Evolutionary conservation across 2,329 filamentous ascomycete genomes (phyloP), one percentile per base, ranked within the genome.

Genomic region (Onygenales sp.): DNA sequence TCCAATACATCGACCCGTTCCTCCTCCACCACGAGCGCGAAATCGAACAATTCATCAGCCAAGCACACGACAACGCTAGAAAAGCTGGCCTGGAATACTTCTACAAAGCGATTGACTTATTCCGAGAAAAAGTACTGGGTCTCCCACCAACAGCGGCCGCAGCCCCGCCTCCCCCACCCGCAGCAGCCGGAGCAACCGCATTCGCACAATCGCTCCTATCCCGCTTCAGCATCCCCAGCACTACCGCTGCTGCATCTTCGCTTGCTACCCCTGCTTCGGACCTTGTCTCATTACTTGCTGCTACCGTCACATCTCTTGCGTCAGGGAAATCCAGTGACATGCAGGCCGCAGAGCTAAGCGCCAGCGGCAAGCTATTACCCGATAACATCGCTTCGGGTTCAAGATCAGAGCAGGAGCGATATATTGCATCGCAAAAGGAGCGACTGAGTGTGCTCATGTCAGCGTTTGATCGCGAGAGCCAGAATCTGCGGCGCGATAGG

Each of bases 31-130:
- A 98, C 70, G 93, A 97, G 71, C 70, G 78, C 43, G 83, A 88
- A 59, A 97, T 98, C 70, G 93, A 98, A 65, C 83, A 88, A 57
- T 85, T 95, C 65, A 96, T 97, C 68, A 85, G 84, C 59, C 81
- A 83, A 56, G 78, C 84, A 42, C 91, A 97, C 69, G 87, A 89
- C 60, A 83, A 84, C 54, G 82, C 88, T 57, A 87, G 85, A 71
- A 76, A 83, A 13, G 83, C 88, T 40, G 91, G 92, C 42, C 76
- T 95, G 55, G 77, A 83, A 61, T 91, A 90, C 67, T 70, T 91
- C 57, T 86, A 86, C 65, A 79, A 81, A 59, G 79, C 80, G 49
- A 81, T 91, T 61, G 86, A 89, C 59, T 70, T 83, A 56, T 71
- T 93, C 59, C 85, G 86, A 63, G 85, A 88, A 60, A 85, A 86